Evolutionary conservation across 495 filamentous ascomycete species (phyloP).

Genomic region (Bombardia bombarda): DNA sequence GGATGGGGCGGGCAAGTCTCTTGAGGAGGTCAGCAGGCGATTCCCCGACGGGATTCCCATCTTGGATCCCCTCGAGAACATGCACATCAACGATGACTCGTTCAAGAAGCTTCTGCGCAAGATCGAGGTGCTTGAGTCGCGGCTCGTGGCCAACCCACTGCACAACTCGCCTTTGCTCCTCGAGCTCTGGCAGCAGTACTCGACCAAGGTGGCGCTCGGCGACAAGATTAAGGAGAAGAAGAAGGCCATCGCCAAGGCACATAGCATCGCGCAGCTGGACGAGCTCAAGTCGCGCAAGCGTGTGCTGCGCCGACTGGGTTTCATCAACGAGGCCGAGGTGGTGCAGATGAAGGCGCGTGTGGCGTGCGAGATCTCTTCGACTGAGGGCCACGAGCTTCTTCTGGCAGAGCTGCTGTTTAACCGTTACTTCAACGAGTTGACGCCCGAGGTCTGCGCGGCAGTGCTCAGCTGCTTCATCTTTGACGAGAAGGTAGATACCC

Average conservation of each 20-base stretch:
- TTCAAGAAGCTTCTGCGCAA: slow-evolving; percentile 93
- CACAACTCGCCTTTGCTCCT: slow-evolving; percentile 79
- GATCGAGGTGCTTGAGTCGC: slow-evolving; percentile 94
- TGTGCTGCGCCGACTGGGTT: slow-evolving; percentile 90
- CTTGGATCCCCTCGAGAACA: slow-evolving; percentile 88
- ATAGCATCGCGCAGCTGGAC: slow-evolving; percentile 83
- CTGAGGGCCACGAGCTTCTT: slow-evolving; percentile 77
- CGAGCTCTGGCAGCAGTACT: slow-evolving; percentile 76
- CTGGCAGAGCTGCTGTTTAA: slow-evolving; percentile 92
- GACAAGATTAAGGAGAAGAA: slow-evolving; percentile 78
- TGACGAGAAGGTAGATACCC: slow-evolving; percentile 81
- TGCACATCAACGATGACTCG: slow-evolving; percentile 81
- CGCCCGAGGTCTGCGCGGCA: slow-evolving; percentile 76
- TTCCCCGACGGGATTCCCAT: slow-evolving; percentile 90
- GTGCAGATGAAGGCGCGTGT: slow-evolving; percentile 93
- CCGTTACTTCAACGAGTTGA: slow-evolving; percentile 93
- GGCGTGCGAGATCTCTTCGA: slow-evolving; percentile 89
- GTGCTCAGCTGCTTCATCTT: slow-evolving; percentile 90
- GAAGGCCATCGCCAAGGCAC: slow-evolving; percentile 74
- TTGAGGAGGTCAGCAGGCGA: slow-evolving; percentile 70
- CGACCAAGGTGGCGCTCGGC: slow-evolving; percentile 63
- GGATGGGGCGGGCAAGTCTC: slow-evolving; percentile 49
- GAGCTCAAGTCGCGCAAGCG: slow-evolving; percentile 94
- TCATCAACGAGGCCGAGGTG: slow-evolving; percentile 90
- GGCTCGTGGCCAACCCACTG: slow-evolving; percentile 77